Evolutionary conservation across 2,329 filamentous ascomycete species (phyloP).

Genomic region (Alternaria metachromatica): DNA sequence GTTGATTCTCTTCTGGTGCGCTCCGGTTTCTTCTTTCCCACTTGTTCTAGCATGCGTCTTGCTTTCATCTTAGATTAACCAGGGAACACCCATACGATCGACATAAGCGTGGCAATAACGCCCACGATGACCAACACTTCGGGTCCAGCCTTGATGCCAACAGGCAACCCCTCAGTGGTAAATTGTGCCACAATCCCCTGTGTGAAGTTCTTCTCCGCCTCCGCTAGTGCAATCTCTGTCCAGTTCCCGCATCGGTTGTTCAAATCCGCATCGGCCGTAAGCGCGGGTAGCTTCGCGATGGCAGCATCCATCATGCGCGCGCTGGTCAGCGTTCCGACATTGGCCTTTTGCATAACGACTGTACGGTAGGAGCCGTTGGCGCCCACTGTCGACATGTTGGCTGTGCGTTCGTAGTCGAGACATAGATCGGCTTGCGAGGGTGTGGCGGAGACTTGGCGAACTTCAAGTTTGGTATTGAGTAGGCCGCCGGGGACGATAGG

Average conservation of each 20-base stretch:
- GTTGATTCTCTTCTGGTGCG: neutral
- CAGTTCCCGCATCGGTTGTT: slow-evolving; percentile 57
- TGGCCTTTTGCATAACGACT: slow-evolving; percentile 55
- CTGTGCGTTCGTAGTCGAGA: slow-evolving; percentile 54
- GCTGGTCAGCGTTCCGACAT: slow-evolving; percentile 49
- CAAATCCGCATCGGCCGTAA: slow-evolving; percentile 51
- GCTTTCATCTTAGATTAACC: neutral
- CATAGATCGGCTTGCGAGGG: slow-evolving; percentile 44
- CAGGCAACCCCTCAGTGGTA: slow-evolving; percentile 36
- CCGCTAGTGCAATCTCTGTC: slow-evolving; percentile 53
- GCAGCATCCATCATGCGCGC: slow-evolving; percentile 53
- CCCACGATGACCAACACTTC: slow-evolving; percentile 24
- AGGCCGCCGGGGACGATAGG: slow-evolving; percentile 9
- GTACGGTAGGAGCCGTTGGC: slow-evolving; percentile 56
- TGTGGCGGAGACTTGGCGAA: slow-evolving; percentile 35
- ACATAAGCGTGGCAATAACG: slow-evolving; percentile 23
- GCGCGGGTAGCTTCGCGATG: slow-evolving; percentile 45
- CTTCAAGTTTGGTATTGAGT: slow-evolving; percentile 23
- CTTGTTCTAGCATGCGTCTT: neutral
- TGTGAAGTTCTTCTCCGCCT: slow-evolving; percentile 56
- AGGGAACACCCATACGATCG: slow-evolving; percentile 34
- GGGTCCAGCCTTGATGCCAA: slow-evolving; percentile 39
- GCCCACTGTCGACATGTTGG: slow-evolving; percentile 58
- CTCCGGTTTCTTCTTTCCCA: neutral
- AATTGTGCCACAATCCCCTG: slow-evolving; percentile 50